These are phyloP conservation scores for Notholithocarpus densiflorus DNA, from an alignment of 306 rosid species.

Conservation along the genomic window DNA sequence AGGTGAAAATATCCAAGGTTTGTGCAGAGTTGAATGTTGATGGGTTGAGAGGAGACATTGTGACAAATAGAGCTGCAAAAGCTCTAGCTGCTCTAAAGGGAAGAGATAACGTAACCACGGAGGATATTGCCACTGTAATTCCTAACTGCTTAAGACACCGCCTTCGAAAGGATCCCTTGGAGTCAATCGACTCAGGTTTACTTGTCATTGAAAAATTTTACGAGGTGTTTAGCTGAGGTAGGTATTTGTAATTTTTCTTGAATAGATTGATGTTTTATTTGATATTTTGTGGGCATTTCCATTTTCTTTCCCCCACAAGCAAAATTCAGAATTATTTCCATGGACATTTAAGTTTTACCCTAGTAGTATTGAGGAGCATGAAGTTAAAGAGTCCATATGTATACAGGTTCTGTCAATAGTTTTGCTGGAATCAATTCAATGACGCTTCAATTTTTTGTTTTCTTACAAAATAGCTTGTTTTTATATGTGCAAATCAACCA, in stretches of 20 bases:
- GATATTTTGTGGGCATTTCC: constrained; percentile 18
- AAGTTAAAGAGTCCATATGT: background rate
- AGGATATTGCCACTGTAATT: constrained; percentile 89
- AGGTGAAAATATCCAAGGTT: constrained; percentile 84
- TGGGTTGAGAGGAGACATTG: constrained; percentile 96
- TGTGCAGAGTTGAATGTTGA: constrained; percentile 90
- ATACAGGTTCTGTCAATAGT: background rate
- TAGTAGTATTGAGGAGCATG: background rate
- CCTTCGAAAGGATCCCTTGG: constrained; percentile 94
- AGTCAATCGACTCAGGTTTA: constrained; percentile 91
- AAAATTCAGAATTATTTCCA: constrained; percentile 17
- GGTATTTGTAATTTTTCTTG: constrained; percentile 22
- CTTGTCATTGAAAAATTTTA: constrained; percentile 87
- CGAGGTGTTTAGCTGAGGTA: constrained; percentile 65
- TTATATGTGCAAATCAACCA: background rate
- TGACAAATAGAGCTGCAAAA: constrained; percentile 84
- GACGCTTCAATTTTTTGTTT: background rate
- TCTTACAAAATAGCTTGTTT: background rate
- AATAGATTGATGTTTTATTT: constrained; percentile 23
- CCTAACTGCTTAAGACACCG: constrained; percentile 96
- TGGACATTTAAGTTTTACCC: constrained; percentile 11
- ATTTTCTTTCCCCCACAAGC: constrained; percentile 21
- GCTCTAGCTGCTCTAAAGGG: constrained; percentile 89
- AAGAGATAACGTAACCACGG: constrained; percentile 61
- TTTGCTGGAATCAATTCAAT: background rate